A percentile compares a stretch with the other conserved stretches of the same genome.
These are phyloP conservation scores for Cadophora sp. DNA, from an alignment of 2,329 filamentous ascomycete genomes.

Conservation along the genomic window DNA sequence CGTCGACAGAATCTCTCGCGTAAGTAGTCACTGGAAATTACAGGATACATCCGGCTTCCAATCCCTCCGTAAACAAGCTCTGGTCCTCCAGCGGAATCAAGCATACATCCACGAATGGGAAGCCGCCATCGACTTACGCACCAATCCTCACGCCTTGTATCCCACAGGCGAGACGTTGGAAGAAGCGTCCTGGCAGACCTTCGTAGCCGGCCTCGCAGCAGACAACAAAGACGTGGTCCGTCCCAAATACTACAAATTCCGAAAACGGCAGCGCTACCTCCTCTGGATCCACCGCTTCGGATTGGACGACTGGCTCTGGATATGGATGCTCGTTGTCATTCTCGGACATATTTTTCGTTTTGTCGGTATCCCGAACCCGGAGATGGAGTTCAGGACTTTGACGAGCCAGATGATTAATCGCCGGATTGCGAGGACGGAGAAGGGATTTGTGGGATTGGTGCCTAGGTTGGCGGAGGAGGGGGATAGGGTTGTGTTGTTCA, in stretches of 20 bases:
- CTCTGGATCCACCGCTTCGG: slow-evolving; percentile 8
- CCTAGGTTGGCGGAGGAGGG: slow-evolving; percentile 20
- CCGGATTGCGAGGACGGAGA: slow-evolving; percentile 13
- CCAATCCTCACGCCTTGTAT: not conserved
- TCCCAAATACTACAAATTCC: not conserved
- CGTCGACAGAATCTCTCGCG: slow-evolving; percentile 8
- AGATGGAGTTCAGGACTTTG: slow-evolving; percentile 13
- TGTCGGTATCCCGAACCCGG: slow-evolving; percentile 14
- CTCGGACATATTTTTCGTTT: slow-evolving; percentile 18
- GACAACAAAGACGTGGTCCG: slow-evolving; percentile 3
- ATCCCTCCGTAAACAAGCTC: slow-evolving; percentile 18
- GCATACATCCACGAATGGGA: slow-evolving; percentile 19
- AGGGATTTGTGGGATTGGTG: slow-evolving; percentile 20
- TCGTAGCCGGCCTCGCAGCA: slow-evolving; percentile 4
- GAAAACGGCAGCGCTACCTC: slow-evolving; percentile 6
- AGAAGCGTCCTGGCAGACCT: slow-evolving; percentile 21
- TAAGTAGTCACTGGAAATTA: slow-evolving; percentile 14
- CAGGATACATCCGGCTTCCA: slow-evolving; percentile 18
- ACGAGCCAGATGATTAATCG: slow-evolving; percentile 11
- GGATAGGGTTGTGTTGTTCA: slow-evolving; percentile 17
- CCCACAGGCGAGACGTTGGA: slow-evolving; percentile 14
- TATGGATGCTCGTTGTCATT: slow-evolving; percentile 14
- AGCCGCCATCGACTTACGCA: not conserved
- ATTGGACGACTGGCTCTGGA: not conserved
- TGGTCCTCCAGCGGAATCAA: slow-evolving; percentile 13